Evolutionary conservation across 2,329 filamentous ascomycete species (phyloP).

Genomic region (Aspergillus amoenus): DNA sequence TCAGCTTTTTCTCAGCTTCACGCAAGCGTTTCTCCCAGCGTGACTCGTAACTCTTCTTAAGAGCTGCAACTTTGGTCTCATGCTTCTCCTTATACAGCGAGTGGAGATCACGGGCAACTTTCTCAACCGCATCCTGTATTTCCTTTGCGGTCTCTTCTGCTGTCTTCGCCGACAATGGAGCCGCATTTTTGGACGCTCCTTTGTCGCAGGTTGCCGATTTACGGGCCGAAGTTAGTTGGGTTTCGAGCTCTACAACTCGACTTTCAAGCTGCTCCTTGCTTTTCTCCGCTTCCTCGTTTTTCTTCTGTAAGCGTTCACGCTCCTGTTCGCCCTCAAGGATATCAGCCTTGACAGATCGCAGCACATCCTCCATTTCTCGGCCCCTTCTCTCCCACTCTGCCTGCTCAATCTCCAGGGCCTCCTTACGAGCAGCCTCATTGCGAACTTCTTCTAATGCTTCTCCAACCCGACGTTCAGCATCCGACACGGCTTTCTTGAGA

Average conservation of each 20-base stretch:
- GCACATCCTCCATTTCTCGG: constrained; percentile 78
- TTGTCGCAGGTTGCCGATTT: constrained; percentile 26
- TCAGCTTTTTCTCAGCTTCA: constrained; percentile 72
- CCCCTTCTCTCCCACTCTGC: constrained; percentile 81
- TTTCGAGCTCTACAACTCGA: constrained; percentile 47
- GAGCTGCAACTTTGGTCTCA: constrained; percentile 87
- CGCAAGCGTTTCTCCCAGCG: constrained; percentile 86
- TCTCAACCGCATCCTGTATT: constrained; percentile 82
- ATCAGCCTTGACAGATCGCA: constrained; percentile 78
- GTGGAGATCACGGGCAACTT: constrained; percentile 91
- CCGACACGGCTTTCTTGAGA: constrained; percentile 80
- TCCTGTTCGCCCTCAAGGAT: constrained; percentile 77
- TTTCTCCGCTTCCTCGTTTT: constrained; percentile 75
- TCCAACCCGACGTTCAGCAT: constrained; percentile 89
- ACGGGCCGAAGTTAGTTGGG: constrained; percentile 44
- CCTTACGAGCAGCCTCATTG: constrained; percentile 69
- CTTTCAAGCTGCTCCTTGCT: constrained; percentile 46
- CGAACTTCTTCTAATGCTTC: constrained; percentile 80
- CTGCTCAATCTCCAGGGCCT: constrained; percentile 72
- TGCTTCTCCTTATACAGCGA: constrained; percentile 95
- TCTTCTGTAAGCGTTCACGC: constrained; percentile 72
- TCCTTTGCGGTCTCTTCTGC: constrained; percentile 57
- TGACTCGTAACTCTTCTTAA: constrained; percentile 78
- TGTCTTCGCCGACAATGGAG: constrained; percentile 37
- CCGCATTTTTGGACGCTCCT: constrained; percentile 31